Conservation (phyloP, 805 yeast genomes). For the Pichia thaimueangensis region DNA sequence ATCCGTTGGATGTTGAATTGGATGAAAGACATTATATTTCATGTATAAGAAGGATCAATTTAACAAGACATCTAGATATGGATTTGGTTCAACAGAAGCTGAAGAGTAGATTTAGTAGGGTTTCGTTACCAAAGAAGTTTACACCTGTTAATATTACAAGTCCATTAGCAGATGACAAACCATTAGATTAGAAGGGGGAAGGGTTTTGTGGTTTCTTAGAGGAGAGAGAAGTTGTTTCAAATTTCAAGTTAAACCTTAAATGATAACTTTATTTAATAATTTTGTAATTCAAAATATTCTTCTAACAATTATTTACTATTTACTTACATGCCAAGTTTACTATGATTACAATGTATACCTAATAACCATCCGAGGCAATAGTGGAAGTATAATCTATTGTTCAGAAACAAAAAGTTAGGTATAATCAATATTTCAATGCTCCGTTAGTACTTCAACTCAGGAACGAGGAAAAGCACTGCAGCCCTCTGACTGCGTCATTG, state of each 20-base stretch:
- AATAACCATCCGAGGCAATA: slow-evolving; percentile 11
- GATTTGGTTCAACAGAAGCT: slow-evolving; percentile 80
- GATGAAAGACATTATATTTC: slow-evolving; percentile 96
- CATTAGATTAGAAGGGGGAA: too few relatives aligned
- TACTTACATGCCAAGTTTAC: not conserved
- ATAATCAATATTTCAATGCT: slow-evolving; percentile 44
- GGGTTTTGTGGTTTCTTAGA: too few relatives aligned
- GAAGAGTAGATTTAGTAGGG: slow-evolving; percentile 76
- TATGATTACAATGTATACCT: slow-evolving; percentile 4
- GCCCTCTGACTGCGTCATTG: slow-evolving; percentile 51
- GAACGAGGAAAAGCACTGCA: slow-evolving; percentile 39
- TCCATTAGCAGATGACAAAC: slow-evolving; percentile 24
- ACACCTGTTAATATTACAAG: slow-evolving; percentile 85
- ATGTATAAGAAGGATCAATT: slow-evolving; percentile 83
- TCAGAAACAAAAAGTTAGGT: slow-evolving; percentile 12
- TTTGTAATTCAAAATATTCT: too few relatives aligned
- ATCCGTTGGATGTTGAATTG: slow-evolving; percentile 92
- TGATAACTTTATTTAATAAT: too few relatives aligned
- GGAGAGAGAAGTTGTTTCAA: too few relatives aligned
- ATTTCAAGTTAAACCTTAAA: too few relatives aligned
- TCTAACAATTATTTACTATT: too few relatives aligned
- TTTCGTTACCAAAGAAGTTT: slow-evolving; percentile 82
- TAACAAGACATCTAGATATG: slow-evolving; percentile 90
- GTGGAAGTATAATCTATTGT: slow-evolving; percentile 7
- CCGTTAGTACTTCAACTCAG: slow-evolving; percentile 46